These are phyloP conservation scores for Leucoagaricus sp. DNA, from an alignment of 1,284 basidiomycete species.

Conservation along the genomic window DNA sequence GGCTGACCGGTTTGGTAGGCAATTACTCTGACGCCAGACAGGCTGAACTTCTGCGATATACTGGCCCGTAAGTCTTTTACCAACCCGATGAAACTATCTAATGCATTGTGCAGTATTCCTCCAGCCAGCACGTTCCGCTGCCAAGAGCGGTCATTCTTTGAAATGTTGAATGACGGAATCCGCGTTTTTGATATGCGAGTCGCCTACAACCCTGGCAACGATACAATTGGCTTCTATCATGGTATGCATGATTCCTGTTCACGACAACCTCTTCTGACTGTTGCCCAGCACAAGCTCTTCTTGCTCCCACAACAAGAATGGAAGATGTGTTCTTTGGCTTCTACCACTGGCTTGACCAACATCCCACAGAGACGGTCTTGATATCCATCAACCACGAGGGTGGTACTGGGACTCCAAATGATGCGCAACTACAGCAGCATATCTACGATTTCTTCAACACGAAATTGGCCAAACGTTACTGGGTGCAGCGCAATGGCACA, in stretches of 20 bases:
- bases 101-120: constrained; percentile 29
- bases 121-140: constrained; percentile 39
- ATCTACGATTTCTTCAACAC: constrained; percentile 17
- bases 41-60: constrained; percentile 40
- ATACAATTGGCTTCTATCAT: constrained; percentile 48
- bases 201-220: constrained; percentile 47
- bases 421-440: constrained; percentile 31
- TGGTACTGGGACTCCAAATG: constrained; percentile 39
- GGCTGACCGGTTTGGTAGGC: constrained; percentile 28
- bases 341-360: constrained; percentile 45
- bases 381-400: constrained; percentile 45
- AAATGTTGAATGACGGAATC: constrained; percentile 45
- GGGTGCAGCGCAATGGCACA: constrained; percentile 17
- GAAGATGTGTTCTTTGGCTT: constrained; percentile 46
- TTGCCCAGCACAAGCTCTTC: constrained; percentile 34
- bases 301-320: constrained; percentile 42
- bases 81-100: neutral
- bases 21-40: constrained; percentile 44
- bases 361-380: constrained; percentile 45
- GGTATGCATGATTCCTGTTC: constrained; percentile 25
- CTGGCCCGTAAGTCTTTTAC: constrained; percentile 45
- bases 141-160: constrained; percentile 44
- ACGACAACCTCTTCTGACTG: neutral
- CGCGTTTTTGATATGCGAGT: constrained; percentile 46
- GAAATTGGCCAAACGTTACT: constrained; percentile 15